Evolutionary conservation across 441 rosid genomes (phyloP).

Genomic region (Raphanus hybrid): DNA sequence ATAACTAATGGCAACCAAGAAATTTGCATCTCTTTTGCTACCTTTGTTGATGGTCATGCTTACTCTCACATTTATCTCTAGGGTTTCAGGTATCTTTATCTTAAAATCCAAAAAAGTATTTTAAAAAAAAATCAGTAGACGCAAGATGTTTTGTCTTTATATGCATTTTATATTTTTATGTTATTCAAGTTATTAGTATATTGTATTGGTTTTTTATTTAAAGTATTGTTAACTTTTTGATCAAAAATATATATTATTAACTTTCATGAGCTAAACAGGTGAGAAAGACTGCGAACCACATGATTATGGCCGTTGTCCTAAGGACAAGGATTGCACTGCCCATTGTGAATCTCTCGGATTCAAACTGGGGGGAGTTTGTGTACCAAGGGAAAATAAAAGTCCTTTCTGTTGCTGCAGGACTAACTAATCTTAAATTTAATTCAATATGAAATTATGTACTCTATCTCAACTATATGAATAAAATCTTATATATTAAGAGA

Average conservation of each 20-base stretch:
- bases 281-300: neutral
- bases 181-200: neutral
- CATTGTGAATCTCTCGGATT: neutral
- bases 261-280: neutral
- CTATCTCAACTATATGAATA: neutral
- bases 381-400: neutral
- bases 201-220: neutral
- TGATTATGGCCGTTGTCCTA: neutral
- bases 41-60: neutral
- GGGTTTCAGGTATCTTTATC: neutral
- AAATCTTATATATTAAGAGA: neutral
- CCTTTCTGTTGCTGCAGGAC: neutral
- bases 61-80: neutral
- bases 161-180: neutral
- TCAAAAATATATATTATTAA: neutral
- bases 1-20: conserved; percentile 6
- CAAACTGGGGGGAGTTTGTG: neutral
- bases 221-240: neutral
- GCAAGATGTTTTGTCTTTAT: neutral
- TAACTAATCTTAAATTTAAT: neutral
- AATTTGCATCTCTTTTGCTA: neutral
- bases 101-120: neutral
- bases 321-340: neutral
- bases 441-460: neutral
- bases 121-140: neutral